Evolutionary conservation across 2,329 filamentous ascomycete genomes (phyloP).

Genomic region (Aaosphaeria arxii): DNA sequence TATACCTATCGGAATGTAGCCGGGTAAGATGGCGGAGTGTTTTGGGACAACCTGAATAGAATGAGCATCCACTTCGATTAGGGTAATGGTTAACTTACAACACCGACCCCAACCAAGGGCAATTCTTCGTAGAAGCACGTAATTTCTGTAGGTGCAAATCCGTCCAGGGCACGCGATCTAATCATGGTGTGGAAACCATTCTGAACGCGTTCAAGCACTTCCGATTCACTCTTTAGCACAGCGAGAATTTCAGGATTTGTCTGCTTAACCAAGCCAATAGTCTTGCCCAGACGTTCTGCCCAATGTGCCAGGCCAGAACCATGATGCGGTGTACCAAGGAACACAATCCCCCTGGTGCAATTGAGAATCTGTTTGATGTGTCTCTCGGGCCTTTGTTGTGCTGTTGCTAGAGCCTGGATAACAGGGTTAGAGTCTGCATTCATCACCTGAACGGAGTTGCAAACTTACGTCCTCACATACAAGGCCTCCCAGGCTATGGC

Average conservation of each 20-base stretch:
- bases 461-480: conserved; percentile 24
- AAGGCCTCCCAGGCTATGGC: conserved; percentile 27
- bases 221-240: conserved; percentile 14
- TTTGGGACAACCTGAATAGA: conserved; percentile 22
- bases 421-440: not conserved
- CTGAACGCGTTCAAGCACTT: conserved; percentile 27
- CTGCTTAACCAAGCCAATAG: conserved; percentile 28
- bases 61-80: not conserved
- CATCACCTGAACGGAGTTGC: not conserved
- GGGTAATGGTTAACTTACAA: not conserved
- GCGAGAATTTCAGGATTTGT: conserved; percentile 20
- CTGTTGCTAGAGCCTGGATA: conserved; percentile 4
- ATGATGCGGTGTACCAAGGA: conserved; percentile 39
- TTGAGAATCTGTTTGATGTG: conserved; percentile 18
- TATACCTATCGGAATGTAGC: conserved; percentile 30
- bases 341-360: conserved; percentile 29
- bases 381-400: conserved; percentile 13
- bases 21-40: conserved; percentile 25
- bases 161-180: conserved; percentile 10
- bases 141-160: conserved; percentile 17
- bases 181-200: conserved; percentile 28
- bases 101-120: conserved; percentile 18
- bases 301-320: conserved; percentile 27
- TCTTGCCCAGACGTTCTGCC: conserved; percentile 21
- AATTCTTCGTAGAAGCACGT: conserved; percentile 27